phyloP scores from a whole-genome alignment of 83 land plant genomes.

The Thuja plicata region DNA sequence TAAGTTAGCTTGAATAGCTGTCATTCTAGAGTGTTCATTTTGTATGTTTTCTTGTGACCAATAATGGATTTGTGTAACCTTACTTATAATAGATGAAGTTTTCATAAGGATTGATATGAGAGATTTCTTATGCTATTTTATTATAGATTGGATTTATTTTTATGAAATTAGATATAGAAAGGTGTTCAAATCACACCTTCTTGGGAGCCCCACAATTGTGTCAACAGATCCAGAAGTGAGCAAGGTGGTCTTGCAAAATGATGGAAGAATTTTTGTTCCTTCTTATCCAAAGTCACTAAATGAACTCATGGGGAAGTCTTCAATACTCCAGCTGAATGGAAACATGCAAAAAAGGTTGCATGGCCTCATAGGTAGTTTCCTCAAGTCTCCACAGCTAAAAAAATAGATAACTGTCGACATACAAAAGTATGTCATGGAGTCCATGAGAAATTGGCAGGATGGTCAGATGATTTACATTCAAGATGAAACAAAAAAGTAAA shows the following conservation, averaged over 20 bases:
- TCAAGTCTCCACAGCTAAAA: conserved; percentile 56
- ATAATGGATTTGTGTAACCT: not conserved
- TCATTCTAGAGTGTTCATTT: not conserved
- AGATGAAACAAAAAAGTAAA: conserved; percentile 53
- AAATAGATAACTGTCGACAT: conserved; percentile 52
- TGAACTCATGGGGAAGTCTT: conserved; percentile 60
- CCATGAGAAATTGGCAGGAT: conserved; percentile 42
- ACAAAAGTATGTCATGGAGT: conserved; percentile 31
- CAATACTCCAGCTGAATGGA: conserved; percentile 58
- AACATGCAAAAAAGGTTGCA: conserved; percentile 49
- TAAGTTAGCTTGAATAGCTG: not conserved
- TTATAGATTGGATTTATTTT: not conserved
- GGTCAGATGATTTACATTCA: conserved; percentile 40
- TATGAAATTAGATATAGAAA: conserved; percentile 47
- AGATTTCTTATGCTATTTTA: not conserved
- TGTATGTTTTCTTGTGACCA: not conserved
- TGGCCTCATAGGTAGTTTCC: conserved; percentile 47
- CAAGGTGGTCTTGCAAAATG: conserved; percentile 52
- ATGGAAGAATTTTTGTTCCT: conserved; percentile 51
- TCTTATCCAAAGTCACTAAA: conserved; percentile 58
- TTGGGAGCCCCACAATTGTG: conserved; percentile 61
- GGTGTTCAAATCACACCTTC: conserved; percentile 64
- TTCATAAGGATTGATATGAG: not conserved
- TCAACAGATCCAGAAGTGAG: too few relatives aligned
- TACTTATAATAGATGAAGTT: not conserved